These are phyloP conservation scores for Debaryomycetaceae sp. DNA, from an alignment of 1,139 yeast species.

Conservation along the genomic window DNA sequence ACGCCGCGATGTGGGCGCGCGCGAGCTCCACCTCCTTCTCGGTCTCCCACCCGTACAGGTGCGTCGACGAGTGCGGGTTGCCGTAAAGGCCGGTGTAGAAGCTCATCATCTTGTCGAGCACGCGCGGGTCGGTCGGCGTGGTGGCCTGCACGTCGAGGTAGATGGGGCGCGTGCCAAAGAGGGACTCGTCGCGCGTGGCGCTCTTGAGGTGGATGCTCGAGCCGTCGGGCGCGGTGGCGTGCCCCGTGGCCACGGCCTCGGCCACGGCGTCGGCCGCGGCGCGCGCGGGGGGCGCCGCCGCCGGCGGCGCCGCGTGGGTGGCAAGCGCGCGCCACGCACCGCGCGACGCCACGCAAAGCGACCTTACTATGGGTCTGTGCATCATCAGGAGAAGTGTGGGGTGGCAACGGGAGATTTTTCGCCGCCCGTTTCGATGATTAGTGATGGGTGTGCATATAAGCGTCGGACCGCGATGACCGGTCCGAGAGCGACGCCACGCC, in stretches of 20 bases:
- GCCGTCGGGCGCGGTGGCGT: constrained; percentile 36
- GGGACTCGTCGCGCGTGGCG: constrained; percentile 43
- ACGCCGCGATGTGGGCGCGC: constrained; percentile 71
- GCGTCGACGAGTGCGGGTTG: constrained; percentile 96
- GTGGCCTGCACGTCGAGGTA: constrained; percentile 97
- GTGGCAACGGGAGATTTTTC: too few relatives aligned
- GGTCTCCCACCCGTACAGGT: constrained; percentile 99
- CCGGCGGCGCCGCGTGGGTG: constrained; percentile 5
- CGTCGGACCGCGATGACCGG: too few relatives aligned
- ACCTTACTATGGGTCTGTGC: constrained; percentile 3
- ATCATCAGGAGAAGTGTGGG: too few relatives aligned
- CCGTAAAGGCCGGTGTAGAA: constrained; percentile 94
- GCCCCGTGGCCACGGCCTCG: constrained; percentile 11
- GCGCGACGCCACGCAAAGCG: constrained; percentile 1
- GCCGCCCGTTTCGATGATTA: too few relatives aligned
- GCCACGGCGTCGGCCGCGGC: constrained; percentile 7
- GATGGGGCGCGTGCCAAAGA: constrained; percentile 75
- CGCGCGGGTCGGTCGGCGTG: constrained; percentile 97
- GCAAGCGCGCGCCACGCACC: constrained; percentile 5
- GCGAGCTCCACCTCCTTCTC: constrained; percentile 89
- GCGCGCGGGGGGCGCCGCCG: too few relatives aligned
- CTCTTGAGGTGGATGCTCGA: constrained; percentile 39
- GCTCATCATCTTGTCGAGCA: constrained; percentile 86
- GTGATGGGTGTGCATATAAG: too few relatives aligned
- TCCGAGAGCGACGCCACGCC: too few relatives aligned